Base-by-base conservation (phyloP, 2,329 filamentous ascomycete species). In the Epichloe coenophiala region DNA sequence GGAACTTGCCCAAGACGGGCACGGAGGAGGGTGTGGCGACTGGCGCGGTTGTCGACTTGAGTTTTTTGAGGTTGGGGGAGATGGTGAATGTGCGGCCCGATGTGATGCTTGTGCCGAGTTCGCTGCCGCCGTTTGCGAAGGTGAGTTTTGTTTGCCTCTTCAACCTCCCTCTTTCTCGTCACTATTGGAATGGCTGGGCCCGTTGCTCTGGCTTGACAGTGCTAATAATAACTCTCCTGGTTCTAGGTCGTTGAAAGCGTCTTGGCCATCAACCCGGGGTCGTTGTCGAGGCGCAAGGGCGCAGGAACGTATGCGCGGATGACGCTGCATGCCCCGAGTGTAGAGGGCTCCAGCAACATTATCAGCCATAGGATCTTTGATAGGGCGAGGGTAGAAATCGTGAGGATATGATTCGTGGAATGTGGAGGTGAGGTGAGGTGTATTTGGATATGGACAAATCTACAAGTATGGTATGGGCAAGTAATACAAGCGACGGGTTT, bases 71-170 rank as follows among this genome's bases (percentile, higher is more conserved):
- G 68, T 70, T 97, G 17, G 89, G 21, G 17, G 93, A 97, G 67
- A 95, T 95, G 81, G 77, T 93, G 60, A 86, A 85, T 55, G 85
- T 89, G 3, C 74, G 83, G 48, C 93, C 90, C 0, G 93, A 98
- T 67, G 75, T 97, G 38, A 68, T 97, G 60, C 73, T 97, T 45
- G 73, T 86, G 45, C 91, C 93, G 1, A 95, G 88, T 61, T 77
- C 84, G 45, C 67, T 97, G 58, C 86, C 86, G 23, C 84, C 89
- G 3, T 95, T 94, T 72, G 86, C 88, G 39, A 94, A 87, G 79
- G 90, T 93, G 72, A 57, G 76, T 55, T 37, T 36, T 5, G 21
- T 37, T 42, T 17, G 13, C 21, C 7, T 23, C 33, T 36, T 33
- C 9, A 13, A 17, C 21, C 8, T 5, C 19, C 47, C 23, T 27